Evolutionary conservation across 305 asterid genomes (phyloP), one percentile per base, ranked within the genome.

Genomic region (Solanum aculeatissimum): DNA sequence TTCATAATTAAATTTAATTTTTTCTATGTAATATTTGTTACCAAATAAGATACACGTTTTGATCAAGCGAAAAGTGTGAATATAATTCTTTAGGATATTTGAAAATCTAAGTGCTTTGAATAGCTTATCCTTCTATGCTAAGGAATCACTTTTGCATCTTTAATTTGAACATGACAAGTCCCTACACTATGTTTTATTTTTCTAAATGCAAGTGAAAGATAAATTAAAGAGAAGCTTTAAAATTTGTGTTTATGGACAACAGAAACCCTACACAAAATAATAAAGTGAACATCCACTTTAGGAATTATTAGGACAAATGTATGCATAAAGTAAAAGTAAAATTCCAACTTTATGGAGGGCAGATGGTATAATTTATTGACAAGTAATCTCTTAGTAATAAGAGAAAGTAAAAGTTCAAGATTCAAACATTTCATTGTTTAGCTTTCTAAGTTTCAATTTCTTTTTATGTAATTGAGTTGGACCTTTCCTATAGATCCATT

Each of bases 121-220:
- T 43, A 19, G 60, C 42, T 66, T 21, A 55, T 84, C 84, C 91
- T 89, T 87, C 83, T 72, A 58, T 21, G 60, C 87, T 85, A 87
- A 90, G 89, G 84, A 90, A 89, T 63, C 84, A 32, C 84, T 60
- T 85, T 85, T 84, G 82, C 65, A 7, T 15, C 27, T 63, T 65
- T 77, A 8, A 13, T 69, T 38, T 69, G 55, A 15, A 29, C 9
- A 16, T 57, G 82, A 75, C 55, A 51, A 16, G 29, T 77, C 65
- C 63, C 65, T 29, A 77, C 65, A 49, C 27, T 8, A 2, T 32
- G 3, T 51, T 9, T 77, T 51, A 51, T 77, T 77, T 69, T 75
- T 3, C 29, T 49, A 18, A 49, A 27, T 51, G 47, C 47, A 51
- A 77, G 19, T 77, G 53, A 77, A 77, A 18, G 63, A 77, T 49